Conservation (phyloP, 116 monocot species). For the Zostera marina region DNA sequence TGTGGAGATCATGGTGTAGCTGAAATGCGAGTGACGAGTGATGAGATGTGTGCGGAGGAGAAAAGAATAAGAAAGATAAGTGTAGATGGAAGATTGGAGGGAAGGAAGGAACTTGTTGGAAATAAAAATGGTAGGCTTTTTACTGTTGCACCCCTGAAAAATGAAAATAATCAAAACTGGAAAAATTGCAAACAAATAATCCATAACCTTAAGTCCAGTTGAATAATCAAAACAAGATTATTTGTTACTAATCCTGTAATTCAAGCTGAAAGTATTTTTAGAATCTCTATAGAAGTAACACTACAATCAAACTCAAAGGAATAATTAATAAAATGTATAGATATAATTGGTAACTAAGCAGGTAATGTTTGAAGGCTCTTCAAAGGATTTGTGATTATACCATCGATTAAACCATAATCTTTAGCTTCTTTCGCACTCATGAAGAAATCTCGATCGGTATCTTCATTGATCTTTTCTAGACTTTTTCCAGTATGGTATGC, state of each 20-base stretch:
- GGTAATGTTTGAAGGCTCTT: slow-evolving; percentile 70
- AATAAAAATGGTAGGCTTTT: too few relatives aligned
- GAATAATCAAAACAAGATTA: too few relatives aligned
- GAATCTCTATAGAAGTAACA: too few relatives aligned
- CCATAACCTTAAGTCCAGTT: too few relatives aligned
- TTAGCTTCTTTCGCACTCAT: slow-evolving; percentile 99
- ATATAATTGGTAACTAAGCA: slow-evolving; percentile 5
- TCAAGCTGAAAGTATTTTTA: too few relatives aligned
- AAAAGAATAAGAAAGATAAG: background rate
- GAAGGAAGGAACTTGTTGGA: background rate
- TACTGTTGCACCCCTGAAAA: too few relatives aligned
- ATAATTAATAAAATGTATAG: too few relatives aligned
- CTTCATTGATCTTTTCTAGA: slow-evolving; percentile 75
- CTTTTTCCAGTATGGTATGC: slow-evolving; percentile 82
- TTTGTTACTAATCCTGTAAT: too few relatives aligned
- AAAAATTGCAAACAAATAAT: too few relatives aligned
- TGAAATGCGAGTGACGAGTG: background rate
- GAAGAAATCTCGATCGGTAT: slow-evolving; percentile 92
- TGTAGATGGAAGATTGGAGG: background rate
- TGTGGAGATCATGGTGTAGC: background rate
- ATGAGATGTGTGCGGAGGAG: background rate
- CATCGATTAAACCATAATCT: slow-evolving; percentile 93
- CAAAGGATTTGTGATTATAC: slow-evolving; percentile 78
- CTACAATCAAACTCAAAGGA: too few relatives aligned
- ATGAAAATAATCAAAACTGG: too few relatives aligned